Percentiles rank a stretch among this genome's conserved stretches.
These are phyloP conservation scores for Cyclotella kingstonii DNA, from an alignment of 108 stramenopile species.

Conservation along the genomic window DNA sequence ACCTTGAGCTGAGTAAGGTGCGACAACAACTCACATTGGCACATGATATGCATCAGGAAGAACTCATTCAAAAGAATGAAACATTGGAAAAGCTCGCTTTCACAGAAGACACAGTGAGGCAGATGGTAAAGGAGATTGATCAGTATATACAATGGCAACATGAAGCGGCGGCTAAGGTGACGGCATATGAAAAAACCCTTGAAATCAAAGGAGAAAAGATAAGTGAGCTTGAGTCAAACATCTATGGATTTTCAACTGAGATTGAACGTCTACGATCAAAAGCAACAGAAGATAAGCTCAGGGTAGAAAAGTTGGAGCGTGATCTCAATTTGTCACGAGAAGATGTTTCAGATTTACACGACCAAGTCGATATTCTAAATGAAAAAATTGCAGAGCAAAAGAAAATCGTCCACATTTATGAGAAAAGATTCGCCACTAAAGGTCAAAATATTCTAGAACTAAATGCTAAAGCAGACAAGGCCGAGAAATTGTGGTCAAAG, in stretches of 20 bases:
- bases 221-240: slow-evolving; percentile 56
- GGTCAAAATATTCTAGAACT: slow-evolving; percentile 7
- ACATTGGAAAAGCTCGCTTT: neutral
- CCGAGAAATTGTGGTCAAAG: slow-evolving; percentile 22
- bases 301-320: neutral
- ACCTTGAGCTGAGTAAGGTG: neutral
- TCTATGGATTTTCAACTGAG: slow-evolving; percentile 44
- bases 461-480: slow-evolving; percentile 9
- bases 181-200: neutral
- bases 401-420: neutral
- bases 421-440: slow-evolving; percentile 11
- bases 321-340: slow-evolving; percentile 7
- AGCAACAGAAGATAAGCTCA: slow-evolving; percentile 2
- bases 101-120: slow-evolving; percentile 1
- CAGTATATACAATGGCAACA: slow-evolving; percentile 3
- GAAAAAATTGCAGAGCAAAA: slow-evolving; percentile 6
- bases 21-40: slow-evolving; percentile 4
- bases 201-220: slow-evolving; percentile 22
- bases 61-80: slow-evolving; percentile 5
- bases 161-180: neutral
- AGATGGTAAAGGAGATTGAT: slow-evolving; percentile 3
- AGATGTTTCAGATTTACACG: neutral
- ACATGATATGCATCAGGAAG: slow-evolving; percentile 4
- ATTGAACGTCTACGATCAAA: slow-evolving; percentile 27
- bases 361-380: neutral